Base-by-base conservation (phyloP, 140 eudicot genomes). In the Stevia rebaudiana region DNA sequence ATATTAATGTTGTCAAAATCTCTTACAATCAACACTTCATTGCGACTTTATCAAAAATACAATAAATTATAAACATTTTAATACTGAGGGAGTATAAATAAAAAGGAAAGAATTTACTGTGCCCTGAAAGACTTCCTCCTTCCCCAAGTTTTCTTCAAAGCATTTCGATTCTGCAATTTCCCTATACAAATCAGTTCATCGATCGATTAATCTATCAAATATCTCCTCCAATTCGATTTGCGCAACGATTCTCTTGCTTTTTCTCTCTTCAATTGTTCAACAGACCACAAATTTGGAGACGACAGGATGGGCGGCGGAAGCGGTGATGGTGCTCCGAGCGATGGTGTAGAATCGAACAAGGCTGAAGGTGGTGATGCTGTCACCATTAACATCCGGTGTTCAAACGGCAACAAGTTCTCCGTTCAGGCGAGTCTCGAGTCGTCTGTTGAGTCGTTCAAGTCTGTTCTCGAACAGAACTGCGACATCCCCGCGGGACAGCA, bases 331-430 rank as follows among this genome's bases (percentile, higher is more conserved):
- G 76, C 46, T 50, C 64, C 30, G 16, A 65, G 47, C 37, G 79
- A 59, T 3, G 57, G 53, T 31, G 31, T 28, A 30, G 76, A 72
- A 51, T 53, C 75, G 23, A 63, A 22, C 64, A 66, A 43, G 23
- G 40, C 22, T 50, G 75, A 54, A 3, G 74, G 60, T 11, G 79
- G 46, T 4, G 83, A 61, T 3, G 63, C 69, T 31, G 95, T 83
- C 11, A 77, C 77, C 16, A 74, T 86, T 67, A 80, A 82, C 81
- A 64, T 86, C 4, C 84, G 95, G 41, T 82, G 84, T 28, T 80
- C 95, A 1, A 83, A 86, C 70, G 95, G 89, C 67, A 74, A 81
- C 1, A 86, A 86, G 68, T 86, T 86, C 60, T 25, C 87, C 57
- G 87, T 86, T 21, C 77, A 73, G 69, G 81, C 61, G 48, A 65